Evolutionary conservation across 768 basidiomycete genomes (phyloP).

Genomic region (Chalciporus sphaerocephalus): DNA sequence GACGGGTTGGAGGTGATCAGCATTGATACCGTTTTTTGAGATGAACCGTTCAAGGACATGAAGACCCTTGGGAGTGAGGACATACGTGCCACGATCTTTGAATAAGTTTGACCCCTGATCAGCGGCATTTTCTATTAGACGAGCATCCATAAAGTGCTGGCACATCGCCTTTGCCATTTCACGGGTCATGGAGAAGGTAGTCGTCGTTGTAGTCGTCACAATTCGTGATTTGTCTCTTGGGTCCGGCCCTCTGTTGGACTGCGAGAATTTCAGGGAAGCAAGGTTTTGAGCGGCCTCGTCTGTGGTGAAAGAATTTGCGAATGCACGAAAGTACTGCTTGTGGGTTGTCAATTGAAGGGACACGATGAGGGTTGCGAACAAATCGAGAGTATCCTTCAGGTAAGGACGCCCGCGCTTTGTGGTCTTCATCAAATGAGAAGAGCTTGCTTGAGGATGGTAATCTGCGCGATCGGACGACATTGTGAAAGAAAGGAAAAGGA

Average conservation of each 20-base stretch:
- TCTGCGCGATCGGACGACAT: conserved; percentile 41
- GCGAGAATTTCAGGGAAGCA: conserved; percentile 95
- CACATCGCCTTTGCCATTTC: conserved; percentile 99
- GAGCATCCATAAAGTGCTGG: conserved; percentile 99
- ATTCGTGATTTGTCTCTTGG: conserved; percentile 97
- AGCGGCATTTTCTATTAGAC: conserved; percentile 93
- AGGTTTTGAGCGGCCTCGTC: conserved; percentile 94
- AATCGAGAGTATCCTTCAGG: conserved; percentile 97
- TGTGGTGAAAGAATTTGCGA: conserved; percentile 91
- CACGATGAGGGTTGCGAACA: conserved; percentile 94
- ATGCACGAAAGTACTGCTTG: conserved; percentile 94
- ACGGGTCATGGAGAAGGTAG: conserved; percentile 98
- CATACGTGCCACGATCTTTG: conserved; percentile 96
- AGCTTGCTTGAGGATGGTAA: conserved; percentile 49
- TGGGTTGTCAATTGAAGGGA: conserved; percentile 85
- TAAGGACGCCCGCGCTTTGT: conserved; percentile 93
- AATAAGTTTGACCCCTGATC: conserved; percentile 86
- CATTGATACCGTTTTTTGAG: conserved; percentile 96
- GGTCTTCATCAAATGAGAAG: conserved; percentile 98
- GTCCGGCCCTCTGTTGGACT: conserved; percentile 97
- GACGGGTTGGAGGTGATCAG: conserved; percentile 85
- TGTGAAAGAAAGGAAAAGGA: conserved; percentile 21
- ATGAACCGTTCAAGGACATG: conserved; percentile 99
- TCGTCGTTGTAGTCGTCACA: conserved; percentile 98
- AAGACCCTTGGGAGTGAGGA: conserved; percentile 94